Base-by-base conservation (phyloP, 2,329 filamentous ascomycete species). In the Fusarium luffae region DNA sequence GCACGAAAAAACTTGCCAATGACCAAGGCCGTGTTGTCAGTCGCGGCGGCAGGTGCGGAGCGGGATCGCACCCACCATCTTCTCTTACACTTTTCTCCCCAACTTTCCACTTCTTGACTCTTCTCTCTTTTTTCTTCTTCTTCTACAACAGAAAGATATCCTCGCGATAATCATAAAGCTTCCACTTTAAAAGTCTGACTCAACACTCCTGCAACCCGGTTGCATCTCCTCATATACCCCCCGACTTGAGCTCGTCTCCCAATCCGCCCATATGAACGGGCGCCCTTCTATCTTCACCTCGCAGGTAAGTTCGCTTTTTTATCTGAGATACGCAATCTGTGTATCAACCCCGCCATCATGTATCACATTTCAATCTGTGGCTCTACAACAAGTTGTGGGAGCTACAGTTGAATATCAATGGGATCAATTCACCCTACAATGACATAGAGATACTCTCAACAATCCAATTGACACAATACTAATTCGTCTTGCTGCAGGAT, bases 221-320 rank as follows among this genome's bases (percentile, higher is more conserved):
- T 68, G 65, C 65, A 59, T 73, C 50, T 56, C 55, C 74, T 76
- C 54, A 46, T 60, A 41, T 40, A 50, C 25, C 43, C 37, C n/a
- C 50, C 32, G 74, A 79, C 71, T 76, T 71, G 79, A 77, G 72
- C 71, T 74, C 73, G 74, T 73, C 62, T 77, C 75, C 70, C 66
- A 82, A 86, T 82, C 86, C 85, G 91, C 89, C 86, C 90, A 90
- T 91, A 94, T 94, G 92, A 92, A 90, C 91, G 91, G 91, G 86
- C 90, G 90, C 88, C 86, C 88, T 84, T 93, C 92, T 82, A 88
- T 91, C 82, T 94, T 93, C 86, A 94, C 92, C 85, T 94, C 92
- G 84, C 92, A 94, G 89, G 92, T 93, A 90, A 69, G 73, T 65
- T 55, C 10, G 21, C 66, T 74, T 61, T 64, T 56, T 43, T 50